phyloP scores from a whole-genome alignment of 2,329 filamentous ascomycete genomes.

The Madurella fahalii region DNA sequence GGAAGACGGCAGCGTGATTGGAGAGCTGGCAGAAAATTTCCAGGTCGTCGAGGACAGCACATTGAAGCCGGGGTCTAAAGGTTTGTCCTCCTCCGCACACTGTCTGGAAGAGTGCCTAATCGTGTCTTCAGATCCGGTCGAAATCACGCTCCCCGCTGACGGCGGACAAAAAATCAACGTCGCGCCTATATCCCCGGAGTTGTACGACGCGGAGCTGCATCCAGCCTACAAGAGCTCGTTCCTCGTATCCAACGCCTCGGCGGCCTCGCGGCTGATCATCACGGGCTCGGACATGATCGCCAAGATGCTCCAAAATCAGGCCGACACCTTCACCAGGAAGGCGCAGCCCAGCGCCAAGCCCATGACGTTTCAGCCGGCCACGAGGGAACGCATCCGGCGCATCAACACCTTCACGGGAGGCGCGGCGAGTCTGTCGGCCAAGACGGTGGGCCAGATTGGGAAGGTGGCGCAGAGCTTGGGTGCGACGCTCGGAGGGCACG shows the following conservation, averaged over 20 bases:
- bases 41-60: slow-evolving; percentile 71
- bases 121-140: slow-evolving; percentile 64
- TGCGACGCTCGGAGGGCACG: slow-evolving; percentile 64
- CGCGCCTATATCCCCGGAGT: slow-evolving; percentile 62
- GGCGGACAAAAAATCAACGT: slow-evolving; percentile 62
- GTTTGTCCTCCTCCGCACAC: slow-evolving; percentile 46
- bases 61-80: slow-evolving; percentile 85
- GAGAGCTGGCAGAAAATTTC: slow-evolving; percentile 80
- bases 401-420: slow-evolving; percentile 81
- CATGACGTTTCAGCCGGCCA: slow-evolving; percentile 80
- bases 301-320: slow-evolving; percentile 70
- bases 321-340: slow-evolving; percentile 74
- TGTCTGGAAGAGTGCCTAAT: slow-evolving; percentile 7
- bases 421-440: slow-evolving; percentile 74
- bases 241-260: slow-evolving; percentile 80
- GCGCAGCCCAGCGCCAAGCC: slow-evolving; percentile 75
- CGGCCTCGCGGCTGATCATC: slow-evolving; percentile 86
- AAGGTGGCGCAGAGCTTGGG: slow-evolving; percentile 88
- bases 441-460: slow-evolving; percentile 80
- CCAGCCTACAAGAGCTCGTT: slow-evolving; percentile 88
- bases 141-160: slow-evolving; percentile 68
- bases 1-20: slow-evolving; percentile 92
- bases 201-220: slow-evolving; percentile 73
- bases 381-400: slow-evolving; percentile 79
- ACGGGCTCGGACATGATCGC: slow-evolving; percentile 78